These are phyloP conservation scores for Sistotremastrum niveocremeum DNA, from an alignment of 768 basidiomycete species.

Conservation along the genomic window DNA sequence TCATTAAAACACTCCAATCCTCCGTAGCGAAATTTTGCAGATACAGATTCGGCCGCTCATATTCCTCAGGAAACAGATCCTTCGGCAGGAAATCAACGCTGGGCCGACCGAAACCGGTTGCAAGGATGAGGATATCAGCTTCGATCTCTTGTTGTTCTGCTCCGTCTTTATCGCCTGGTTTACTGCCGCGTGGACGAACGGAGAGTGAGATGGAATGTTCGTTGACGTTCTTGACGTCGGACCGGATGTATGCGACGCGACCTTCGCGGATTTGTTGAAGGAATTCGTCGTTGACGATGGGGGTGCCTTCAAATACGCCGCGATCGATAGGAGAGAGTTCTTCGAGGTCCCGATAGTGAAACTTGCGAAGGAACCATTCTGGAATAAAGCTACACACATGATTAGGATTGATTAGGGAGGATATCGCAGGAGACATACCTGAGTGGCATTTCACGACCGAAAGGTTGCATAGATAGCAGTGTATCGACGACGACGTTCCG, in stretches of 20 bases:
- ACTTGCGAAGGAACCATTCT: constrained; percentile 29
- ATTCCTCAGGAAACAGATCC: constrained; percentile 36
- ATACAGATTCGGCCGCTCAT: constrained; percentile 37
- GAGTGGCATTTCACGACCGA: constrained; percentile 38
- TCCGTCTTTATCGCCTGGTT: constrained; percentile 20
- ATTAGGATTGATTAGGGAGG: background rate
- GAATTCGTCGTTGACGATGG: constrained; percentile 40
- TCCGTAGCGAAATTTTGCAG: constrained; percentile 42
- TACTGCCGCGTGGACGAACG: constrained; percentile 21
- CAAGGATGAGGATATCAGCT: constrained; percentile 37
- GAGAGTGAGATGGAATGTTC: constrained; percentile 24
- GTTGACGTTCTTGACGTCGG: constrained; percentile 29
- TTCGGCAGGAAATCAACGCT: constrained; percentile 30
- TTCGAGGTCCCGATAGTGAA: constrained; percentile 31
- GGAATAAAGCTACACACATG: constrained; percentile 25
- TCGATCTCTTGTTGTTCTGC: constrained; percentile 19
- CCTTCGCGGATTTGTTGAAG: constrained; percentile 29
- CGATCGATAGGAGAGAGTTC: constrained; percentile 27
- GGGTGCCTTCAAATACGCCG: constrained; percentile 36
- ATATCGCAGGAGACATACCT: constrained; percentile 16
- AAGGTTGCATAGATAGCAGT: constrained; percentile 34
- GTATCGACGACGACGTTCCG: constrained; percentile 35
- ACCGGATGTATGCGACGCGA: constrained; percentile 32
- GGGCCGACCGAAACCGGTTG: constrained; percentile 40
- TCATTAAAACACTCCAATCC: constrained; percentile 38